Evolutionary conservation across 768 basidiomycete species (phyloP).

Genomic region (Russula ochroleuca): DNA sequence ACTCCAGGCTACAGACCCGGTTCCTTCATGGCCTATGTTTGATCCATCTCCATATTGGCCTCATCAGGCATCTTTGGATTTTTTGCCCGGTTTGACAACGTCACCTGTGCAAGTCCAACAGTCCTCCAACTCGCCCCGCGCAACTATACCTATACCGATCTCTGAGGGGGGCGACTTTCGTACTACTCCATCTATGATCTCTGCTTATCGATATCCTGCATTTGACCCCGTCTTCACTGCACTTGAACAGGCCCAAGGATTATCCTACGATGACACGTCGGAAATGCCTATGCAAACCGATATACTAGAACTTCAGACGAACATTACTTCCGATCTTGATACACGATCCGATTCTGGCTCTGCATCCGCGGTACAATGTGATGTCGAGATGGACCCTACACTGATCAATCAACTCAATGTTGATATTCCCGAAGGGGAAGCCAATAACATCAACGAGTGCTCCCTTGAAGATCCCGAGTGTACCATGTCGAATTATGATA

Average conservation of each 20-base stretch:
- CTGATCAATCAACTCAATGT: constrained; percentile 13
- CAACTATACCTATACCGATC: constrained; percentile 9
- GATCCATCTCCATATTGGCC: constrained; percentile 24
- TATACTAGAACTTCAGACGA: constrained; percentile 18
- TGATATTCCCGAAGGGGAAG: constrained; percentile 3
- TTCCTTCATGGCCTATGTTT: constrained; percentile 24
- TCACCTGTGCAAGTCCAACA: constrained; percentile 17
- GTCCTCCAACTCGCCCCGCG: constrained; percentile 15
- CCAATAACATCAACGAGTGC: constrained; percentile 3
- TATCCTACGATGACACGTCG: constrained; percentile 15
- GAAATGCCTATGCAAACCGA: constrained; percentile 21
- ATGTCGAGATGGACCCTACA: constrained; percentile 20
- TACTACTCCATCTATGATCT: constrained; percentile 11
- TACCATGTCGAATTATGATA: constrained; percentile 11
- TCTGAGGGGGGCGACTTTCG: constrained; percentile 15
- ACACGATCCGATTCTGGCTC: constrained; percentile 21
- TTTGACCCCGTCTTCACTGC: constrained; percentile 19
- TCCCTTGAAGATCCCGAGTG: constrained; percentile 11
- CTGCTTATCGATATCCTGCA: constrained; percentile 23
- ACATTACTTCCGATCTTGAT: constrained; percentile 20
- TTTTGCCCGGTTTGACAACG: constrained; percentile 13
- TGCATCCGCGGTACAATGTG: constrained; percentile 9
- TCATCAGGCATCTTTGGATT: constrained; percentile 16
- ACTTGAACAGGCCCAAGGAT: constrained; percentile 15
- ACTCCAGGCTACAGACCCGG: constrained; percentile 10